Base-by-base conservation (phyloP, 352 stramenopile genomes). In the Pythium aquatile region DNA sequence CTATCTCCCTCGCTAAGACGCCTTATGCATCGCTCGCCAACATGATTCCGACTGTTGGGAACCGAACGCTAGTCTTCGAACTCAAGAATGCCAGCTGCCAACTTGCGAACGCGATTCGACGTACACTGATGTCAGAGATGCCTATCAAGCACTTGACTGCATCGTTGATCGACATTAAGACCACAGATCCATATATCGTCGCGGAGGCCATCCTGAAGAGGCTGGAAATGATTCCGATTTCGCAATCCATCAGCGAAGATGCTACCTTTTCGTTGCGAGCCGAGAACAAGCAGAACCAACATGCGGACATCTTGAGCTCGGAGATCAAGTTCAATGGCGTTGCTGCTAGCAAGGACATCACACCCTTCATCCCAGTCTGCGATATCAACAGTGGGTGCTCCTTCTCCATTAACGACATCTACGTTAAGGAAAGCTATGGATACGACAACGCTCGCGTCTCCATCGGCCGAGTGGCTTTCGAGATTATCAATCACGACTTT, bases 171-270 rank as follows among this genome's bases (percentile, higher is more conserved):
- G 44, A 51, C 26, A 51, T 51, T n/a, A 51, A 51, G 44, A 51
- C 44, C 44, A 51, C 44, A 24, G 44, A 51, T 20, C 44, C 44
- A 8, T 51, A 51, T n/a, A n/a, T 51, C 44, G 17, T 51, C 17
- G 44, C 9, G 9, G 44, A 51, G 26, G 44, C 17, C 5, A 51
- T 51, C 44, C 8, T 26, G 44, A 51, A 51, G 44, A 10, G 44
- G 17, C 8, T 51, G 9, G 44, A 51, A 51, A 51, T 51, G 44
- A 51, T 51, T 20, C 44, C 44, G 44, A 51, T 51, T n/a, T 51
- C 44, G 8, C 44, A 51, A 51, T 51, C 44, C 5, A 51, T 51
- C 9, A 20, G 26, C 9, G 44, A 51, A 5, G 44, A 51, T 51
- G 8, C 44, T 5, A n/a, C 26, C 11, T 51, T 51, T 20, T 51